Base-by-base conservation (phyloP, 208 protist species). In the Trypanosoma theileri region DNA sequence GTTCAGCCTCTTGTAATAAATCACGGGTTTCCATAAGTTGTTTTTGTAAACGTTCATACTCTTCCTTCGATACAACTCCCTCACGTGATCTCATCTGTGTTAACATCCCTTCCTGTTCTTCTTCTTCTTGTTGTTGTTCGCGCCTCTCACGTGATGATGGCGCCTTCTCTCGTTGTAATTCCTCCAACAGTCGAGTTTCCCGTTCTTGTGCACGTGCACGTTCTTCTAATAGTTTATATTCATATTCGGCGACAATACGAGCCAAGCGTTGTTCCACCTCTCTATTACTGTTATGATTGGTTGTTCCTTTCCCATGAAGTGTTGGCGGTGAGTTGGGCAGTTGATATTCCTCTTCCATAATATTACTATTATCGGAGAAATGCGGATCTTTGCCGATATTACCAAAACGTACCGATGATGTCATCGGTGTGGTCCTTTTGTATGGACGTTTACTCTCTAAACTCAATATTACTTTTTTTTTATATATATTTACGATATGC, bases 1-100 rank as follows among this genome's bases (percentile, higher is more conserved):
- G 63, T 46, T 80, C 69, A 21, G 59, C 69, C 22, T 77, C 69
- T 22, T 71, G 59, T 40, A 79, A 52, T 21, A 75, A 41, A 12
- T 69, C 60, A 24, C 73, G 72, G n/a, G 62, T 70, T 50, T 80
- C 70, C 31, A 48, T 14, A 6, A 84, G 69, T n/a, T 74, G 60
- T 21, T 74, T 35, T 58, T 73, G 65, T 12, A 80, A 46, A 35
- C 51, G 24, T 11, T 59, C 66, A n/a, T 72, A 50, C n/a, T 68
- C 59, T n/a, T 63, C 58, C n/a, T 17, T 54, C 3, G 66, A 57
- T 14, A 68, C 46, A 21, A 42, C 51, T 12, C 13, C 41, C 57
- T 45, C 63, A 9, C 45, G 59, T 48, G 31, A 12, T 16, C 22
- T 8, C n/a, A 2, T 14, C 8, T 11, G 9, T 7, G 24, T 14